Percentiles rank a stretch among this genome's conserved stretches.
These are phyloP conservation scores for Mucor plumbeus DNA, from an alignment of 371 early-diverging fungal genomes.

Conservation along the genomic window DNA sequence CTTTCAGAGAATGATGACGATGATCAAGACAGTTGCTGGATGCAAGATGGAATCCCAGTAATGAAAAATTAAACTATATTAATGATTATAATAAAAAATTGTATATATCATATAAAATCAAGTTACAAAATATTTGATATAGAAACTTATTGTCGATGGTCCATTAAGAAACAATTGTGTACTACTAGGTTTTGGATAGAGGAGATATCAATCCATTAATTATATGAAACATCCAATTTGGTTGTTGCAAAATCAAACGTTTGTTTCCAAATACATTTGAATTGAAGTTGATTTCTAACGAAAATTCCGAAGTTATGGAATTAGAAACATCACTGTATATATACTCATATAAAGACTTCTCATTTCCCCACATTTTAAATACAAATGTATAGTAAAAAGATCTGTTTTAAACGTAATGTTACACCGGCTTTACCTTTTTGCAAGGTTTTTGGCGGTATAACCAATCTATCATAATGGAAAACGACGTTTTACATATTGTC, in stretches of 20 bases:
- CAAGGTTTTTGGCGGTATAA: slow-evolving; percentile 10
- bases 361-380: slow-evolving; percentile 12
- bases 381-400: not conserved
- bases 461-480: slow-evolving; percentile 8
- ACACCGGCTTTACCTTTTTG: slow-evolving; percentile 19
- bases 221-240: too few species aligned
- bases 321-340: not conserved
- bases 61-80: not conserved
- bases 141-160: not conserved
- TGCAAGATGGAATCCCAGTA: not conserved
- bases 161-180: not conserved
- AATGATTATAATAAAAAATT: not conserved
- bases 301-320: not conserved
- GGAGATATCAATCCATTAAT: too few species aligned
- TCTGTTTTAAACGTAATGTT: not conserved
- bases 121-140: not conserved
- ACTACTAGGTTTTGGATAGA: not conserved
- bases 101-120: not conserved
- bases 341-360: not conserved
- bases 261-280: too few species aligned
- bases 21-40: slow-evolving; percentile 1
- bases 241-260: too few species aligned
- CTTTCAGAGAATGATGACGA: slow-evolving; percentile 8
- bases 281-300: not conserved
- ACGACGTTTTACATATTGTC: slow-evolving; percentile 5